A percentile compares a stretch with the other conserved stretches of the same genome.
These are phyloP conservation scores for Hyaloscypha variabilis DNA, from an alignment of 495 filamentous ascomycete genomes.

Conservation along the genomic window DNA sequence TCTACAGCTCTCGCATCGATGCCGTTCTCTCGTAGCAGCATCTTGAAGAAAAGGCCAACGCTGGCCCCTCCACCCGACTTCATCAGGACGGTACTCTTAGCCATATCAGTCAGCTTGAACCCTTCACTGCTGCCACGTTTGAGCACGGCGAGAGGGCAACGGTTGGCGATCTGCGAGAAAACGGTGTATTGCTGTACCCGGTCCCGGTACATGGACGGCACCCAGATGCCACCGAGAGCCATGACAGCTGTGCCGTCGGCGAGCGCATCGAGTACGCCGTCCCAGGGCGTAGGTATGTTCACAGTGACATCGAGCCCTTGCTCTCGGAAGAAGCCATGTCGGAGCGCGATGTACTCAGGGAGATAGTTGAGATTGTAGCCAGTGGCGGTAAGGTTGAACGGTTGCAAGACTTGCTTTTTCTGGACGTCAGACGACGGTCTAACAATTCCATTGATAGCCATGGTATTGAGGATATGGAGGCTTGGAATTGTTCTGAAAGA, in stretches of 20 bases:
- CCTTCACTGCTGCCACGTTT: slow-evolving; percentile 12
- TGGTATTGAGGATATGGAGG: neutral
- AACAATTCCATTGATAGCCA: slow-evolving; percentile 1
- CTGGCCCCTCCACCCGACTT: slow-evolving; percentile 15
- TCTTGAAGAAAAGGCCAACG: slow-evolving; percentile 13
- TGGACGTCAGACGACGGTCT: slow-evolving; percentile 1
- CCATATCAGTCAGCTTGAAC: slow-evolving; percentile 14
- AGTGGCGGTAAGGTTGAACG: slow-evolving; percentile 11
- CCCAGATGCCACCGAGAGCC: slow-evolving; percentile 13
- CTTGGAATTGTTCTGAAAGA: slow-evolving; percentile 1
- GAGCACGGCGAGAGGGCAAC: slow-evolving; percentile 12
- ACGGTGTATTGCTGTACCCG: slow-evolving; percentile 13
- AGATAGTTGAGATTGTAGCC: slow-evolving; percentile 16
- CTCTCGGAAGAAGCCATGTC: slow-evolving; percentile 16
- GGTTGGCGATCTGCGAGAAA: slow-evolving; percentile 15
- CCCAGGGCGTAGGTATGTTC: slow-evolving; percentile 15
- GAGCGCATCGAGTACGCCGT: slow-evolving; percentile 10
- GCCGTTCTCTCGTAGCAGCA: slow-evolving; percentile 14
- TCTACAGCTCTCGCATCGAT: slow-evolving; percentile 10
- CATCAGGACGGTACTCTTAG: slow-evolving; percentile 10
- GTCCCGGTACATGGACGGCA: slow-evolving; percentile 15
- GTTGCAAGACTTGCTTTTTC: slow-evolving; percentile 1
- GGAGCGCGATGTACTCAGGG: slow-evolving; percentile 13
- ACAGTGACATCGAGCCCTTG: slow-evolving; percentile 15
- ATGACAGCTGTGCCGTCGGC: slow-evolving; percentile 12